A percentile compares a stretch with the other conserved stretches of the same genome.
These are phyloP conservation scores for Papilionanthe hybrid DNA, from an alignment of 116 monocot genomes.

Conservation along the genomic window DNA sequence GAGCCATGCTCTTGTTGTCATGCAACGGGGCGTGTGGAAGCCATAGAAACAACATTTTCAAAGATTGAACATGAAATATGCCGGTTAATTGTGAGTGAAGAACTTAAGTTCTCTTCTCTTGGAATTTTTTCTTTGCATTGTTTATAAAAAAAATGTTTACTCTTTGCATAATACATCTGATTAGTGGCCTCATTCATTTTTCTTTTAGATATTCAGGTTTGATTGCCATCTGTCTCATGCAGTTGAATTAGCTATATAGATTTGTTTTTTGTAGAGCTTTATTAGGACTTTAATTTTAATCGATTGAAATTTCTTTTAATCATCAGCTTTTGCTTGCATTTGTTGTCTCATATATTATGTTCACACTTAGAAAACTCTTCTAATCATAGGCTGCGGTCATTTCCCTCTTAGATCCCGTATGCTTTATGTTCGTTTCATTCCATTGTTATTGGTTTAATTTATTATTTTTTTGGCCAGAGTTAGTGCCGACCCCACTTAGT, in stretches of 20 bases:
- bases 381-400: neutral
- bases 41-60: conserved; percentile 87
- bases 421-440: too few species aligned
- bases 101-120: neutral
- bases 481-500: too few species aligned
- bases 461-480: too few species aligned
- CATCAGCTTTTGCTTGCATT: too few species aligned
- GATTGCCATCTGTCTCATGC: too few species aligned
- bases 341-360: too few species aligned
- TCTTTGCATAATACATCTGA: neutral
- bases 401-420: too few species aligned
- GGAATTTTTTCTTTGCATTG: neutral
- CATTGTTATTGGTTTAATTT: too few species aligned
- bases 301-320: too few species aligned
- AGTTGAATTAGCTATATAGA: neutral
- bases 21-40: conserved; percentile 90
- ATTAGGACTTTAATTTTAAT: too few species aligned
- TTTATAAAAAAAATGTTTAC: neutral
- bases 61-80: conserved; percentile 95
- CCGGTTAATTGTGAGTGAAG: conserved; percentile 66
- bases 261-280: neutral
- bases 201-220: too few species aligned
- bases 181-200: neutral
- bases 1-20: conserved; percentile 88
- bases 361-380: neutral